Base-by-base conservation (phyloP, 768 basidiomycete species). In the Collybia sp. region DNA sequence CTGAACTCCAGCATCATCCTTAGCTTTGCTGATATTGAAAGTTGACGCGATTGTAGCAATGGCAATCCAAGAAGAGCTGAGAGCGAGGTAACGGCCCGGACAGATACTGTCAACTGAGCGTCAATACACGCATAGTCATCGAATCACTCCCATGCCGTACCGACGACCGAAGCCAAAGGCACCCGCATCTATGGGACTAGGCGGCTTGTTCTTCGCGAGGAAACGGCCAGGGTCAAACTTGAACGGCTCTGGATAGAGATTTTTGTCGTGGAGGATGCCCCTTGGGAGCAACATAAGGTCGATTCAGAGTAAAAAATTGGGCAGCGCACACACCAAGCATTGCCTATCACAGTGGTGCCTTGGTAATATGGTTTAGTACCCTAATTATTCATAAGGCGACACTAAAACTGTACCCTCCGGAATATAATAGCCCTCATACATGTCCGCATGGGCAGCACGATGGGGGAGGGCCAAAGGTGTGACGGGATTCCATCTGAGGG, bases 91-190 rank as follows among this genome's bases (percentile, higher is more conserved):
- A 10, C 35, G 35, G 35, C 35, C 35, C 13, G 35, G 35, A 10
- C 13, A 37, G 17, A 37, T 18, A 13, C 35, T 37, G 10, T 18
- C n/a, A 37, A 6, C 17, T 37, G 17, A 10, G 3, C 4, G 17
- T 37, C 6, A 37, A 4, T 18, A 6, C 10, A 13, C 11, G 33
- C 10, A 37, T 37, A 10, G 35, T 6, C 17, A 25, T 8, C 25
- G 8, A 25, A 25, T 25, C 25, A 8, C 8, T 8, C 25, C 8
- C 25, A 18, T 37, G 13, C 31, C 49, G 2, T 43, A 65, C 60
- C 64, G 53, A 32, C 67, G 51, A 9, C 70, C 69, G 42, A 64
- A 71, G 2, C 68, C 70, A 48, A 66, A 72, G 0, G 59, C 58
- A 19, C 52, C 48, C 4, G 25, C 8, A 25, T 25, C 25, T 25